Base-by-base conservation (phyloP, 768 basidiomycete species). In the Tricholoma furcatifolium region DNA sequence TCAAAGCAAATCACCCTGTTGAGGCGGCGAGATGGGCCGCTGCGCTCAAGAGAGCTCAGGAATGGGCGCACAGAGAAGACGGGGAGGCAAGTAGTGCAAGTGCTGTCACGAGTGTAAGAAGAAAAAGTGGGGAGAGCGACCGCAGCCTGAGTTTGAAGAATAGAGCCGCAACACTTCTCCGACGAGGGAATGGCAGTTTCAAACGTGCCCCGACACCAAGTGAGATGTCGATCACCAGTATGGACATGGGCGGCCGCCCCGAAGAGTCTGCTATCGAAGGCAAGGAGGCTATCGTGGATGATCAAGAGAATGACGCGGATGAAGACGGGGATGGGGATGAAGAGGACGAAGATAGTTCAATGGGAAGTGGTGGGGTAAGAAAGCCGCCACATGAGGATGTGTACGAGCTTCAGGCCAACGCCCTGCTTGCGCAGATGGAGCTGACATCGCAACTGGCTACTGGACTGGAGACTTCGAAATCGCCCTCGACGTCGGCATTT, bases 1-100 rank as follows among this genome's bases (percentile, higher is more conserved):
- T 93, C 68, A 87, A 85, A 51, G 88, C 88, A 0, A 89, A 85
- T 56, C 93, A 97, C 61, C 91, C 88, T 0, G 91, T 90, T 5
- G 95, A 98, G 67, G 91, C 91, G 4, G 78, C 87, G 4, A 79
- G 94, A 10, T 98, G 95, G 95, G 82, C 84, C 2, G 83, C 87
- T 52, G 88, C 87, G 0, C 79, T 98, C 43, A 69, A 71, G 15
- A 81, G 80, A 63, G 86, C 84, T 56, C 86, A 93, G 53, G 89
- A 93, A 30, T 87, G 83, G 77, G 79, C 76, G 43, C 78, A 77
- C 51, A 73, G 73, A n/a, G 74, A 78, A 40, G 57, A 64, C 34
- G 59, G 60, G 14, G 54, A 65, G 56, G 45, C 55, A 46, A 67
- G 65, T 38, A 60, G 30, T 41, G 43, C 41, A 40, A 43, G 47